phyloP scores from a whole-genome alignment of 768 basidiomycete genomes.

The Russula vinacea region DNA sequence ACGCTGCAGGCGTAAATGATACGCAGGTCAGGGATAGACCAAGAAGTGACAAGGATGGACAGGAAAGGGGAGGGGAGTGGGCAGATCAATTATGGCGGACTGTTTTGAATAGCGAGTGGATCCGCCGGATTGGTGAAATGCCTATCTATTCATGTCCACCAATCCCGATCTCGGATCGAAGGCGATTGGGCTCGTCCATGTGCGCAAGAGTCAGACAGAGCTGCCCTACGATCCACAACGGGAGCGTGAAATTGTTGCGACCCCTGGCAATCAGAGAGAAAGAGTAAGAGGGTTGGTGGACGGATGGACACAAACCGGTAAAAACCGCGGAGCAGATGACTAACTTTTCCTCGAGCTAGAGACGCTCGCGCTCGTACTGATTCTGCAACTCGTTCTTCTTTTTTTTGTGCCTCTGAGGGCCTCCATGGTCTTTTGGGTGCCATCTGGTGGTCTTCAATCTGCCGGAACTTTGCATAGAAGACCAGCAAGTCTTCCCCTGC shows the following conservation, averaged over 20 bases:
- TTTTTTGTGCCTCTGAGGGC: constrained; percentile 81
- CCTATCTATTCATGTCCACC: too few species aligned
- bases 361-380: constrained; percentile 76
- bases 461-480: constrained; percentile 87
- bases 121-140: too few species aligned
- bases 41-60: too few species aligned
- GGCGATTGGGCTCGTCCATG: too few species aligned
- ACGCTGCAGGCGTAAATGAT: constrained; percentile 46
- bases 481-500: constrained; percentile 69
- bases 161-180: too few species aligned
- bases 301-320: too few species aligned
- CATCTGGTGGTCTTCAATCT: constrained; percentile 81
- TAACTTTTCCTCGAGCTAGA: constrained; percentile 83
- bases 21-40: too few species aligned
- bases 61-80: too few species aligned
- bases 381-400: constrained; percentile 64
- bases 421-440: constrained; percentile 81
- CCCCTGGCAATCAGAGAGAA: neutral
- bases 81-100: too few species aligned
- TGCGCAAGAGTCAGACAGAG: neutral
- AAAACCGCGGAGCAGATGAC: neutral
- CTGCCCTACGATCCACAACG: too few species aligned
- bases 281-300: neutral
- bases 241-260: neutral
- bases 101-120: too few species aligned